Evolutionary conservation across 768 basidiomycete species (phyloP).

Genomic region (Cytidiella melzeri): DNA sequence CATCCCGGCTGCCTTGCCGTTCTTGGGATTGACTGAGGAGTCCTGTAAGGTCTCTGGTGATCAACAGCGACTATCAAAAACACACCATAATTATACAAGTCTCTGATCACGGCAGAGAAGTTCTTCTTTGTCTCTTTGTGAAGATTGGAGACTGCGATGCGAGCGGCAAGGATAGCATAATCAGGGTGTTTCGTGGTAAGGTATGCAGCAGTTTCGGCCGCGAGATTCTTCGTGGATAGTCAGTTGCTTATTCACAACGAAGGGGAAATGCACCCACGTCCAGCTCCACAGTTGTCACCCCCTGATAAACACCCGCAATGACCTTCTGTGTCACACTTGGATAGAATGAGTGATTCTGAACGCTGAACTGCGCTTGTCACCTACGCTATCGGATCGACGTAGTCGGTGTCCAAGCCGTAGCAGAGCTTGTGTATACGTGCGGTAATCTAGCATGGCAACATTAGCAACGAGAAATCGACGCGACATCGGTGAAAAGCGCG

Average conservation of each 20-base stretch:
- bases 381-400: conserved; percentile 90
- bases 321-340: conserved; percentile 86
- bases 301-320: conserved; percentile 87
- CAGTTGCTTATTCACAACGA: neutral
- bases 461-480: conserved; percentile 1
- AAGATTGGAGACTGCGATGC: conserved; percentile 96
- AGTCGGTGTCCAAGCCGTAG: conserved; percentile 90
- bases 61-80: conserved; percentile 2
- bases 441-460: conserved; percentile 58
- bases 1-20: conserved; percentile 79
- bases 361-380: conserved; percentile 18
- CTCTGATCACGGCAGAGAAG: conserved; percentile 88
- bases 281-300: conserved; percentile 95
- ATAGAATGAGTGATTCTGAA: too few relatives aligned
- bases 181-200: conserved; percentile 97
- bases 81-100: conserved; percentile 84
- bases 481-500: conserved; percentile 17
- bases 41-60: neutral
- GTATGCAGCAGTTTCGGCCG: conserved; percentile 94
- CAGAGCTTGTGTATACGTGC: conserved; percentile 85
- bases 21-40: conserved; percentile 86
- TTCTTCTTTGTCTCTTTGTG: conserved; percentile 99
- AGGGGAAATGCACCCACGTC: conserved; percentile 55
- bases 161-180: conserved; percentile 96
- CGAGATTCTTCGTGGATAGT: conserved; percentile 66